Percentiles rank a stretch among this genome's conserved stretches.
These are phyloP conservation scores for Jaltomata sinuosa DNA, from an alignment of 257 asterid species.

Conservation along the genomic window DNA sequence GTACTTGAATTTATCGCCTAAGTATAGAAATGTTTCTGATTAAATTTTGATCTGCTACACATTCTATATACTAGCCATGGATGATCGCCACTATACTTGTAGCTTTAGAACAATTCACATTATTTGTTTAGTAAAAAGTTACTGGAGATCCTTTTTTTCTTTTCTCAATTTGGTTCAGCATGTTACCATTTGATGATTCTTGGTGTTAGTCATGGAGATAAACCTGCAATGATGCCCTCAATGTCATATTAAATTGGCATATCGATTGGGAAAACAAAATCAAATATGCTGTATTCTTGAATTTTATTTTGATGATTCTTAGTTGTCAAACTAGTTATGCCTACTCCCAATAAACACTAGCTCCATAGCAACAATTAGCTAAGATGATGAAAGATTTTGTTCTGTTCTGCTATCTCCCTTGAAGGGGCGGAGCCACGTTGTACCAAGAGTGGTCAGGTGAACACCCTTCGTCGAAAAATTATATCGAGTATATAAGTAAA, in stretches of 20 bases:
- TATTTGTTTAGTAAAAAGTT: background rate
- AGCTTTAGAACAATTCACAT: background rate
- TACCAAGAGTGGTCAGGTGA: too few relatives aligned
- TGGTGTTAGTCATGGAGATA: background rate
- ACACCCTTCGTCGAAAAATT: too few relatives aligned
- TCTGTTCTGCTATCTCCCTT: too few relatives aligned
- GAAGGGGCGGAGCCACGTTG: too few relatives aligned
- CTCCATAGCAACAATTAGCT: background rate
- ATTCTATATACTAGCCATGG: background rate
- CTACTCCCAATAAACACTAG: background rate
- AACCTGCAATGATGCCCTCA: background rate
- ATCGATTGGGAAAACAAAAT: too few relatives aligned
- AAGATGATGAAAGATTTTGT: background rate
- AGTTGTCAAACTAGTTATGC: background rate
- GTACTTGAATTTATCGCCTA: background rate
- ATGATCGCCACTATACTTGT: background rate
- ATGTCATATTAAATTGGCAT: background rate
- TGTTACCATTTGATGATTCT: too few relatives aligned
- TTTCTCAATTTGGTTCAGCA: too few relatives aligned
- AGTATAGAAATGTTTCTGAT: background rate
- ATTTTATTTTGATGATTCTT: background rate
- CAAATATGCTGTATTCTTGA: background rate
- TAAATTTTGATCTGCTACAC: background rate
- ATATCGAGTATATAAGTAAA: too few relatives aligned
- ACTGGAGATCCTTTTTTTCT: background rate